phyloP scores from a whole-genome alignment of 23 red algal species.

The Gracilaria domingensis region DNA sequence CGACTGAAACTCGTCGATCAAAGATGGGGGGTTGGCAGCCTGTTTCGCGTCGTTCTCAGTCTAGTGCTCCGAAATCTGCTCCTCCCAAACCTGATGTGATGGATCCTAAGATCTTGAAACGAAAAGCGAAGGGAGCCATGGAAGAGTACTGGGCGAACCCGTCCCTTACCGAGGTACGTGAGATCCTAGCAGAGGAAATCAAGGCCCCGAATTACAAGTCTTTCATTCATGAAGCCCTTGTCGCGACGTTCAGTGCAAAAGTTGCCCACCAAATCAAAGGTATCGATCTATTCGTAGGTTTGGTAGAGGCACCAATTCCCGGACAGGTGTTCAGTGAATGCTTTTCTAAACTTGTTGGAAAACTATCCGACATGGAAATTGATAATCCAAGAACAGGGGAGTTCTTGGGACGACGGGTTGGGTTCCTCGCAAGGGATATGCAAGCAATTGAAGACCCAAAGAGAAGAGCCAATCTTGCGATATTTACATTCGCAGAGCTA shows the following conservation, averaged over 20 bases:
- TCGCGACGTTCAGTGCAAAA: constrained; percentile 51
- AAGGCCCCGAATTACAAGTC: constrained; percentile 54
- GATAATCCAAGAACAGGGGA: constrained; percentile 68
- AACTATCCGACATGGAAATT: constrained; percentile 75
- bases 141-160: constrained; percentile 53
- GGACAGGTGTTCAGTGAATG: constrained; percentile 8
- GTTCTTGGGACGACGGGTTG: constrained; percentile 59
- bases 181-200: constrained; percentile 54
- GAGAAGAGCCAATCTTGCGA: constrained; percentile 41
- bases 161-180: constrained; percentile 17
- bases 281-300: constrained; percentile 33
- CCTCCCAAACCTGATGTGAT: constrained; percentile 34
- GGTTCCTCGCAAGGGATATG: constrained; percentile 50
- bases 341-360: constrained; percentile 23
- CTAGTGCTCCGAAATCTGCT: constrained; percentile 25
- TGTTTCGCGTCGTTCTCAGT: not conserved
- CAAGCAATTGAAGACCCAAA: constrained; percentile 49
- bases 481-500: constrained; percentile 55
- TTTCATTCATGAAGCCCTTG: constrained; percentile 67
- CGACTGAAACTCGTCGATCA: constrained; percentile 11
- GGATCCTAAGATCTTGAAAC: constrained; percentile 49
- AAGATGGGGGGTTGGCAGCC: constrained; percentile 16
- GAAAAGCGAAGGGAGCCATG: constrained; percentile 31
- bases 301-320: constrained; percentile 30
- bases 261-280: constrained; percentile 40